These are phyloP conservation scores for Olyra latifolia DNA, from an alignment of 176 grass and related monocot species.

Conservation along the genomic window DNA sequence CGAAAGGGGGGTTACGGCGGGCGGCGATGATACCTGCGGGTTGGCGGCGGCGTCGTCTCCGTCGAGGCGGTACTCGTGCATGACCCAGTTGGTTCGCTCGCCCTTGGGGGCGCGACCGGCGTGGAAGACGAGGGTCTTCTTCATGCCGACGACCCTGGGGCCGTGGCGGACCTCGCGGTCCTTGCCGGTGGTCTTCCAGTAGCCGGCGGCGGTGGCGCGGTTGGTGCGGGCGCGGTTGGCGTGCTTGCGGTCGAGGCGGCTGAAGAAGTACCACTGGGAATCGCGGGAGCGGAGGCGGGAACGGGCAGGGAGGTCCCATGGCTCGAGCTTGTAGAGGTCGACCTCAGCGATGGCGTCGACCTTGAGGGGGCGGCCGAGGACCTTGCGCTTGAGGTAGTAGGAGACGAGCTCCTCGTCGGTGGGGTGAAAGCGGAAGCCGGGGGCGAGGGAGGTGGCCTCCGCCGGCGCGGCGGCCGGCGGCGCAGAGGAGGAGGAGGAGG, in stretches of 20 bases:
- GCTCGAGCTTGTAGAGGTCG: conserved; percentile 92
- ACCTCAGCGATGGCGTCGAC: conserved; percentile 84
- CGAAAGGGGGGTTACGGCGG: no score
- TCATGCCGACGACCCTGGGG: conserved; percentile 66
- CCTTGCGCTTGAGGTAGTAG: conserved; percentile 94
- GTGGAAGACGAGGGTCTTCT: conserved; percentile 97
- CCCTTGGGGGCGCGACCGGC: conserved; percentile 73
- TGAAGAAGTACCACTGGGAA: conserved; percentile 99
- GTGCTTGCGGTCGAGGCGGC: conserved; percentile 90
- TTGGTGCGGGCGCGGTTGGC: conserved; percentile 83
- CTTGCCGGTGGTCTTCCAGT: conserved; percentile 99
- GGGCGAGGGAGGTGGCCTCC: conserved; percentile 58
- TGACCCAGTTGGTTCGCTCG: conserved; percentile 95
- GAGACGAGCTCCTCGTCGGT: conserved; percentile 82
- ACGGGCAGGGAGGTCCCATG: conserved; percentile 74
- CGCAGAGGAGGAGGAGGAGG: conserved; percentile 37
- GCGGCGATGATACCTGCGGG: conserved; percentile 50
- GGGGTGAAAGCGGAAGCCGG: conserved; percentile 80
- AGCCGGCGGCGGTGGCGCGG: conserved; percentile 67
- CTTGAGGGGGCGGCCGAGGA: conserved; percentile 59
- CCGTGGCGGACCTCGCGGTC: conserved; percentile 74
- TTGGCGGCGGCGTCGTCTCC: conserved; percentile 47
- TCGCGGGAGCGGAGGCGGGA: conserved; percentile 82
- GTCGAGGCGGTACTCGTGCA: conserved; percentile 97
- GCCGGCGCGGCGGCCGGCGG: not conserved